phyloP scores from a whole-genome alignment of 2,329 filamentous ascomycete genomes.

The Ceratocystiopsis brevicomis region DNA sequence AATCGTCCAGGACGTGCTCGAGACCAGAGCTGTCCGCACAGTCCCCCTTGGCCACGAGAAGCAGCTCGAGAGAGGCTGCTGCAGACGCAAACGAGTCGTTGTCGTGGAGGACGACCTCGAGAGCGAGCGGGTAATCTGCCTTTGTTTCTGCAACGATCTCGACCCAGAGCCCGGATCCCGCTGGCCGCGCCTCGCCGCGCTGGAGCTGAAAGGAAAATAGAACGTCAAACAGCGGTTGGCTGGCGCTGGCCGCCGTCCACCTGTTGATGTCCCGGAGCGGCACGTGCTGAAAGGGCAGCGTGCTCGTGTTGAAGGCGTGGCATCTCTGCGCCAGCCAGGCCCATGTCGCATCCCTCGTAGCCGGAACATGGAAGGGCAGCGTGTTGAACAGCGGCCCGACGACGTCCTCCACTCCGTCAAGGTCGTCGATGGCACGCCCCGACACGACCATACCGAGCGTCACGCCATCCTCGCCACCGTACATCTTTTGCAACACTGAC shows the following conservation, averaged over 20 bases:
- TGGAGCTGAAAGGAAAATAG: constrained; percentile 62
- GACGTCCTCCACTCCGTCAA: constrained; percentile 44
- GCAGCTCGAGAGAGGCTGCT: constrained; percentile 26
- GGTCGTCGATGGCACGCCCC: constrained; percentile 52
- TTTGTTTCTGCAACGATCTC: constrained; percentile 26
- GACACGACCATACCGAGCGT: constrained; percentile 61
- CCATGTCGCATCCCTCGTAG: constrained; percentile 28
- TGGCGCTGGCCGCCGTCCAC: constrained; percentile 48
- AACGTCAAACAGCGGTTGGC: constrained; percentile 51
- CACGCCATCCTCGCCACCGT: constrained; percentile 23
- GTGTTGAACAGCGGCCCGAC: constrained; percentile 86
- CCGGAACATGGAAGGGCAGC: constrained; percentile 42
- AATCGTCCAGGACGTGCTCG: constrained; percentile 19
- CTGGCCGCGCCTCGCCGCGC: too few species aligned
- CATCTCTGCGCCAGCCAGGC: constrained; percentile 39
- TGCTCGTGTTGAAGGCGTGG: constrained; percentile 50
- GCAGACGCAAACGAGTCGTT: neutral
- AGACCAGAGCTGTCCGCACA: constrained; percentile 17
- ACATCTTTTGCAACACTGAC: constrained; percentile 35
- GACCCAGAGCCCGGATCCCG: constrained; percentile 31
- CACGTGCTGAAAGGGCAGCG: constrained; percentile 59
- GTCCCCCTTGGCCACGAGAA: constrained; percentile 36
- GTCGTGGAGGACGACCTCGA: constrained; percentile 43
- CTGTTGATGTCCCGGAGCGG: constrained; percentile 64
- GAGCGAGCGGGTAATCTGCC: constrained; percentile 57